Evolutionary conservation across 495 filamentous ascomycete species (phyloP), one percentile per base, ranked within the genome.

Genomic region (Tuber aestivum): DNA sequence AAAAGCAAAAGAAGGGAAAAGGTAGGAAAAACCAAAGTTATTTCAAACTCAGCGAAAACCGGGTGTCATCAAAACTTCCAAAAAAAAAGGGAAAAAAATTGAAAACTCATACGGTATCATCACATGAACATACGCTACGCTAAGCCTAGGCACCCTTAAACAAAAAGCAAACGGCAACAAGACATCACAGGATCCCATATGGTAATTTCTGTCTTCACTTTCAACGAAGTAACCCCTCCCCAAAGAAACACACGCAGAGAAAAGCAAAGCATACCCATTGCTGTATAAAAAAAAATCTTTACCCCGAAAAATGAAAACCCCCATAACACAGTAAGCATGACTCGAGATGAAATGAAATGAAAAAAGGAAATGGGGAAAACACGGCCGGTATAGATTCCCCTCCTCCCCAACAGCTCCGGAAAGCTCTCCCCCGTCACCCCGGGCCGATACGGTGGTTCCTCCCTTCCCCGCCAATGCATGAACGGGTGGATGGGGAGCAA

Each of bases 211-310:
- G 56, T 65, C 27, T 35, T 20, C 56, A 35, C 27, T 12, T 27
- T 65, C 56, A 35, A 65, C 27, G 27, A 65, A 65, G 14, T 16
- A 65, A 5, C 56, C 56, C 56, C 50, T 27, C 45, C 27, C 45
- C 45, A 50, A 32, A 65, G 12, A 32, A 32, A 61, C n/a, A 35
- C 27, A 65, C 27, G 8, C 56, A 65, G 14, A 65, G 56, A 27
- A 65, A 56, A 61, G 56, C 56, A 61, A 65, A 65, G 56, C 56
- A 65, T 65, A 65, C 56, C 56, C 56, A 65, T 65, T 65, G 56
- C 56, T 18, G 3, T 35, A 65, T 8, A 32, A 65, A 56, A 56
- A 27, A 56, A 20, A 0, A 10, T 18, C 27, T 35, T 65, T 65
- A 35, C 27, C 56, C 27, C 1, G 27, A 35, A 32, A 65, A 65